Conservation (phyloP, 148 eudicot genomes). For the Diospyros kaki region DNA sequence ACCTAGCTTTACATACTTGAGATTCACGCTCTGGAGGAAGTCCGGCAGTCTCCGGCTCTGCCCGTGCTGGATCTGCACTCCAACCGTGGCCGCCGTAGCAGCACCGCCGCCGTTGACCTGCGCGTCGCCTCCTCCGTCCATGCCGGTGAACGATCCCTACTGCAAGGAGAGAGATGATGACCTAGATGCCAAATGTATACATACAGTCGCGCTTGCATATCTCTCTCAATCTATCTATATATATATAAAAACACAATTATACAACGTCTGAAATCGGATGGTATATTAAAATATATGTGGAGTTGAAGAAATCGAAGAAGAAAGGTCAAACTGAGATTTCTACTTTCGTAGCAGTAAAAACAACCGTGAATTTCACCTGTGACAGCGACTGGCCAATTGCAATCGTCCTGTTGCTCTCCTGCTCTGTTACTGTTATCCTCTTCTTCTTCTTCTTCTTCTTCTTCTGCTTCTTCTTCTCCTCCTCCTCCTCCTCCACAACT, state of each 20-base stretch:
- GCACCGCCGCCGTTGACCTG: neutral
- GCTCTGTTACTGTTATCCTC: too few relatives aligned
- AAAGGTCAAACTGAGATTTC: too few relatives aligned
- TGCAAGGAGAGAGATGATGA: neutral
- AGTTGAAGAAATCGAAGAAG: neutral
- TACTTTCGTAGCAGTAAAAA: too few relatives aligned
- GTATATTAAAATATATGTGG: neutral
- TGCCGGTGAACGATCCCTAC: slow-evolving; percentile 4
- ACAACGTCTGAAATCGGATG: too few relatives aligned
- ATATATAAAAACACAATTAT: too few relatives aligned
- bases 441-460: too few relatives aligned
- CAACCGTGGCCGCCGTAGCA: neutral
- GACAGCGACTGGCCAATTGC: too few relatives aligned
- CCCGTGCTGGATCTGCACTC: slow-evolving; percentile 4
- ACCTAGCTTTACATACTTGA: slow-evolving; percentile 32
- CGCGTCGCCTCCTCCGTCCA: slow-evolving; percentile 15
- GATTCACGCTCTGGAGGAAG: slow-evolving; percentile 26
- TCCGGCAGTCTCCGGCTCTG: slow-evolving; percentile 16
- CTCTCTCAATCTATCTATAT: too few relatives aligned
- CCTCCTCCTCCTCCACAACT: too few relatives aligned
- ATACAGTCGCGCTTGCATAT: neutral
- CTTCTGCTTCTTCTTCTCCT: too few relatives aligned
- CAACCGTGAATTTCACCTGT: too few relatives aligned
- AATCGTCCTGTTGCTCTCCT: too few relatives aligned
- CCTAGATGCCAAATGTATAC: neutral